These are phyloP conservation scores for Leccinellum albellum DNA, from an alignment of 768 basidiomycete species.

Conservation along the genomic window DNA sequence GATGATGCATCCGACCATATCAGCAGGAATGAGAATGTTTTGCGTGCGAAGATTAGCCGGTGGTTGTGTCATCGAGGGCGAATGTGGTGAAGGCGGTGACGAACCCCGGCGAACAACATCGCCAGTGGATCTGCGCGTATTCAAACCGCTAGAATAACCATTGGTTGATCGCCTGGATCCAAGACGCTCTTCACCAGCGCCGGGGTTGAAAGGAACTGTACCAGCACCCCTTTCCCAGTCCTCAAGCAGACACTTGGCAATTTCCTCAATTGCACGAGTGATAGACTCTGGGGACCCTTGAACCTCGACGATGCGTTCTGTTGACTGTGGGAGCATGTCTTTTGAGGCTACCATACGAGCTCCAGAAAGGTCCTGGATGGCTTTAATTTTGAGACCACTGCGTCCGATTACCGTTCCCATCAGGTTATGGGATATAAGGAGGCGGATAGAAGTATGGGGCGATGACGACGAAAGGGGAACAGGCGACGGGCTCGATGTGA, in stretches of 20 bases:
- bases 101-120: conserved; percentile 47
- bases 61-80: conserved; percentile 50
- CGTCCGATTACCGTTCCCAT: conserved; percentile 99
- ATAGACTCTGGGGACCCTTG: conserved; percentile 92
- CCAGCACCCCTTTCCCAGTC: conserved; percentile 95
- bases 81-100: conserved; percentile 32
- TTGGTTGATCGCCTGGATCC: conserved; percentile 48
- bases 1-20: conserved; percentile 98
- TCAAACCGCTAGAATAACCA: conserved; percentile 46
- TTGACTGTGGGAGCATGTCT: conserved; percentile 98
- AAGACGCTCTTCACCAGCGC: conserved; percentile 68
- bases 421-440: conserved; percentile 97
- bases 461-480: conserved; percentile 63
- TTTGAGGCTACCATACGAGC: conserved; percentile 99
- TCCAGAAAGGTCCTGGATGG: conserved; percentile 94
- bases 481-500: conserved; percentile 71
- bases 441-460: conserved; percentile 83
- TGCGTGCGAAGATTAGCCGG: conserved; percentile 90
- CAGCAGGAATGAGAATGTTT: conserved; percentile 98
- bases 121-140: conserved; percentile 63
- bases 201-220: conserved; percentile 95
- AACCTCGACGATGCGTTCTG: conserved; percentile 97
- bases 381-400: conserved; percentile 95
- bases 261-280: conserved; percentile 90
- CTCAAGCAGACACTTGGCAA: conserved; percentile 91